Percentiles rank a stretch among this genome's conserved stretches.
phyloP scores from a whole-genome alignment of 805 yeast genomes.

The Yarrowia divulgata region DNA sequence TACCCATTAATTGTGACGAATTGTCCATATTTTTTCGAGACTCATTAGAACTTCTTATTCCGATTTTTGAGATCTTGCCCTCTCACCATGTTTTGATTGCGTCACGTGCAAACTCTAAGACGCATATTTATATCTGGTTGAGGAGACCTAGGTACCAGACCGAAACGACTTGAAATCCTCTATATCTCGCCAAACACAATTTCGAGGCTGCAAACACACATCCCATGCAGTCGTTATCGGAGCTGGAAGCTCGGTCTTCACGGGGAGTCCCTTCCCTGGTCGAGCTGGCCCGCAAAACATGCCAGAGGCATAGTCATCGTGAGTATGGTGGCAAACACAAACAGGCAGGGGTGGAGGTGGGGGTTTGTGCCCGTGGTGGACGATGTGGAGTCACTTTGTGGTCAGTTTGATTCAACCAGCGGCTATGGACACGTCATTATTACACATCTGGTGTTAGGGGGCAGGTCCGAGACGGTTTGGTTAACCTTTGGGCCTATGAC shows the following conservation, averaged over 20 bases:
- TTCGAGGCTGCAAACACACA: background rate
- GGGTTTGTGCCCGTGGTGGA: too few relatives aligned
- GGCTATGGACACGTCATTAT: too few relatives aligned
- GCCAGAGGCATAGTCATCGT: slow-evolving; percentile 24
- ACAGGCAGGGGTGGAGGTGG: background rate
- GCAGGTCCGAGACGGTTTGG: background rate
- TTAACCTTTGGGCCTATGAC: background rate
- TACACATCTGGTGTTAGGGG: too few relatives aligned
- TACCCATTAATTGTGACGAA: too few relatives aligned
- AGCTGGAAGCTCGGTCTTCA: slow-evolving; percentile 25
- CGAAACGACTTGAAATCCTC: background rate
- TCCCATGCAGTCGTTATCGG: slow-evolving; percentile 35
- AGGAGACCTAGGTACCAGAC: background rate
- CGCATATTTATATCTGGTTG: slow-evolving; percentile 24
- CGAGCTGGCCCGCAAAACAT: slow-evolving; percentile 27
- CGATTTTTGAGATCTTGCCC: too few relatives aligned
- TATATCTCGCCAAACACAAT: background rate
- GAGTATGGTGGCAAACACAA: slow-evolving; percentile 3
- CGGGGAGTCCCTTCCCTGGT: slow-evolving; percentile 25
- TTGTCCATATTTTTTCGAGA: too few relatives aligned
- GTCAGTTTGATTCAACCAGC: too few relatives aligned
- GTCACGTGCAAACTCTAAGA: slow-evolving; percentile 24
- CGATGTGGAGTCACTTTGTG: too few relatives aligned
- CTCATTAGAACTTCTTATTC: too few relatives aligned
- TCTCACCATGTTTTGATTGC: background rate